phyloP scores from a whole-genome alignment of 257 asterid species.

The Craterostigma plantagineum region DNA sequence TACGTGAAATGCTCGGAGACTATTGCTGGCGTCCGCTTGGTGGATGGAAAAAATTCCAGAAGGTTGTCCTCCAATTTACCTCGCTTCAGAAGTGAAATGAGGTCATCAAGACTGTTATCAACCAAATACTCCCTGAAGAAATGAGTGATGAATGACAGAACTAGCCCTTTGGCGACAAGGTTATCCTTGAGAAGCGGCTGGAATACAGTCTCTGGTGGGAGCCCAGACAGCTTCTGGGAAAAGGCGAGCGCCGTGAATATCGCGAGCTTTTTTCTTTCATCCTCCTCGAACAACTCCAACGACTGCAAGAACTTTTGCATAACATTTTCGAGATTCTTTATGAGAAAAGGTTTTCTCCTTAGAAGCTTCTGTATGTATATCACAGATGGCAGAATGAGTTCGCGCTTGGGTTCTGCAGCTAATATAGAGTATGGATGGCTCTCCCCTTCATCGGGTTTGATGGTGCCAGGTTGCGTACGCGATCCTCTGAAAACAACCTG shows the following conservation, averaged over 20 bases:
- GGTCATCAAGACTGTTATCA: slow-evolving; percentile 93
- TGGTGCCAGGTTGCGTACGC: slow-evolving; percentile 97
- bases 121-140: slow-evolving; percentile 92
- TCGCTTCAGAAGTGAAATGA: slow-evolving; percentile 72
- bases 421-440: slow-evolving; percentile 80
- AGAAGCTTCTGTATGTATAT: slow-evolving; percentile 77
- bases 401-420: slow-evolving; percentile 75
- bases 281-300: slow-evolving; percentile 82
- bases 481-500: slow-evolving; percentile 89
- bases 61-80: slow-evolving; percentile 93
- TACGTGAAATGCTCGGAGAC: slow-evolving; percentile 89
- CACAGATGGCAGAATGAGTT: slow-evolving; percentile 76
- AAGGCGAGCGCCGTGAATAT: slow-evolving; percentile 98
- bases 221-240: slow-evolving; percentile 95
- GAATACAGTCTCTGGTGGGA: slow-evolving; percentile 91
- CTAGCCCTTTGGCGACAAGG: slow-evolving; percentile 94
- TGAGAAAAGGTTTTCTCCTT: slow-evolving; percentile 83
- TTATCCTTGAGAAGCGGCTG: slow-evolving; percentile 96
- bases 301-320: slow-evolving; percentile 87
- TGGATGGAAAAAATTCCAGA: slow-evolving; percentile 70
- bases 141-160: slow-evolving; percentile 78
- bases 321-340: slow-evolving; percentile 97
- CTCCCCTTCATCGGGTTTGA: slow-evolving; percentile 97
- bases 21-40: slow-evolving; percentile 83
- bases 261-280: slow-evolving; percentile 96